Evolutionary conservation across 129 eudicot species (phyloP).

Genomic region (Flaveria ramosissima): DNA sequence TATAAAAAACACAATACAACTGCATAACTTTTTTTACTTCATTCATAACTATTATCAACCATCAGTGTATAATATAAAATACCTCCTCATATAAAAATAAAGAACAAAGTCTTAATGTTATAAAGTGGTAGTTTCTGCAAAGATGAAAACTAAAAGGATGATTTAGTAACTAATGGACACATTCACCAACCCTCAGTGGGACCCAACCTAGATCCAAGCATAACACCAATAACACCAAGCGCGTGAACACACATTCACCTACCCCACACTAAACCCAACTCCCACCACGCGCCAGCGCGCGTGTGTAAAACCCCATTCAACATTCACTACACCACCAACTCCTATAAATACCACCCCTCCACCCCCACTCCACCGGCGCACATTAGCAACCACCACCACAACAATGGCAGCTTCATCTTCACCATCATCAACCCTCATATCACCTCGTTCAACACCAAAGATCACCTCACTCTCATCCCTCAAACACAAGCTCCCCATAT

Average conservation of each 20-base stretch:
- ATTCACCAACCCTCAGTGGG: conserved; percentile 39
- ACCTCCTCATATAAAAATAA: no score
- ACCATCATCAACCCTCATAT: conserved; percentile 39
- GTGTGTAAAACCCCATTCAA: neutral
- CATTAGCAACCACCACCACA: conserved; percentile 18
- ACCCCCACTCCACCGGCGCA: conserved; percentile 33
- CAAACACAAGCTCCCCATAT: conserved; percentile 40
- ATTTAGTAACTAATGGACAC: conserved; percentile 8
- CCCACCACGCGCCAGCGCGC: neutral
- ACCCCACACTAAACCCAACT: conserved; percentile 26
- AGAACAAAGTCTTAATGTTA: no score
- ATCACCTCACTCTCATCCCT: conserved; percentile 39
- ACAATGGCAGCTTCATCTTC: conserved; percentile 62
- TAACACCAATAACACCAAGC: conserved; percentile 24
- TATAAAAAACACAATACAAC: no score
- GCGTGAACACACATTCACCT: conserved; percentile 37
- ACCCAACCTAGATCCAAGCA: conserved; percentile 33
- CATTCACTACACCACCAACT: neutral
- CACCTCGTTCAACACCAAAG: conserved; percentile 43
- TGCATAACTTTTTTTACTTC: no score
- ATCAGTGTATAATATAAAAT: no score
- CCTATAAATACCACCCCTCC: conserved; percentile 28
- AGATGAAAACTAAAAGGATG: no score
- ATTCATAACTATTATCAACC: no score
- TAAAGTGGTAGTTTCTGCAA: no score